Base-by-base conservation (phyloP, 768 basidiomycete species). In the Boletus barrowsii region DNA sequence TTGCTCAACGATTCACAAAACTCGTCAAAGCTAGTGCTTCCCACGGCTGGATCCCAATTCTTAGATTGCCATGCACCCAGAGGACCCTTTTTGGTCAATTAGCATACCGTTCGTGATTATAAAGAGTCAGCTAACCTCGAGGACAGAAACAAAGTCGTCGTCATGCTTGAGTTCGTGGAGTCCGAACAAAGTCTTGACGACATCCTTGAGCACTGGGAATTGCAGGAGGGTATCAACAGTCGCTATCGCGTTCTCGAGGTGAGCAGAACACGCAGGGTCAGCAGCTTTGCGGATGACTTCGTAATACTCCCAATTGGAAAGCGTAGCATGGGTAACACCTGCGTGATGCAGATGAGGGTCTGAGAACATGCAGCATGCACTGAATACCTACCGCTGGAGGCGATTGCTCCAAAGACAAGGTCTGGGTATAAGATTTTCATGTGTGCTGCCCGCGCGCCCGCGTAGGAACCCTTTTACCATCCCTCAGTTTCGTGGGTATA, bases 391-490 rank as follows among this genome's bases (percentile, higher is more conserved):
- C 89, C 93, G 54, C 89, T 91, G 15, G 88, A 90, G 2, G 93
- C 91, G 52, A 97, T 93, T 2, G 90, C 86, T 20, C 93, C 94
- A 69, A 79, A 93, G 5, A 92, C 88, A n/a, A 95, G 75, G 32
- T 93, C 83, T 0, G 93, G 93, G 64, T 93, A 94, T 24, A 94
- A 77, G 32, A 91, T 73, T 51, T 82, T 83, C 88, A 96, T 93
- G 63, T 96, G 91, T 0, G 95, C 95, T 0, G 93, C 87, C 13
- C 94, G 85, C 9, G 94, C 95, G 55, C 95, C 95, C 10, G 93
- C 93, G 61, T 96, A 96, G 1, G 90, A 93, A 9, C 90, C 88
- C 87, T 88, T 20, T 26, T 20, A 60, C 5, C 39, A 57, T 29
- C n/a, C 10, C 4, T 58, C 33, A 57, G 41, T 33, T 49, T 26